phyloP scores from a whole-genome alignment of 352 stramenopile genomes.

The Blastocystis sp. region DNA sequence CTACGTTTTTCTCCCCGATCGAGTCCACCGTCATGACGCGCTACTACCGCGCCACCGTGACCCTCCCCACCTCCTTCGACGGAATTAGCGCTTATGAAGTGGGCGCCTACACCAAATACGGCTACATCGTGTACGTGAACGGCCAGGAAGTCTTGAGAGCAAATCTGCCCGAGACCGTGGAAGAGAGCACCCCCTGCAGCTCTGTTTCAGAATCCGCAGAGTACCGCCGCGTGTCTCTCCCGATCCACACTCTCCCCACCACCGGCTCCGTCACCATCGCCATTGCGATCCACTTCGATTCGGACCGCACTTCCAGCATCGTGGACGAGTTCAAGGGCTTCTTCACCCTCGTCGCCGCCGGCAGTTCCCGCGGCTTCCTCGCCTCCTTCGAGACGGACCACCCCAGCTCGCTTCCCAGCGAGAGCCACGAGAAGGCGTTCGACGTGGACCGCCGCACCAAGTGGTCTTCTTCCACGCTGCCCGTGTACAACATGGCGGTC shows the following conservation, averaged over 20 bases:
- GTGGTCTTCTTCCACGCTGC: constrained; percentile 8
- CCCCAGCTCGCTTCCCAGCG: not conserved
- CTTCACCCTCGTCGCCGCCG: not conserved
- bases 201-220: not conserved
- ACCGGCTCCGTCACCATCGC: constrained; percentile 11
- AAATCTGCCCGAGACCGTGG: not conserved
- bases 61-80: not conserved
- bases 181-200: not conserved
- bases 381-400: constrained; percentile 26
- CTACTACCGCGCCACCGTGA: constrained; percentile 36
- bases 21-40: not conserved
- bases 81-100: constrained; percentile 27
- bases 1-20: constrained; percentile 7
- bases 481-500: constrained; percentile 4
- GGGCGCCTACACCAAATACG: constrained; percentile 45
- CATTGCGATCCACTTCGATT: constrained; percentile 26
- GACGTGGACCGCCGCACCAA: constrained; percentile 48
- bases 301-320: not conserved
- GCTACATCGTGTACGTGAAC: constrained; percentile 55
- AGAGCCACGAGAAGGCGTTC: constrained; percentile 37
- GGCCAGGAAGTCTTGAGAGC: constrained; percentile 16
- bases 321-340: constrained; percentile 38
- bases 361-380: not conserved
- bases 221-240: constrained; percentile 30
- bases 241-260: not conserved